phyloP scores from a whole-genome alignment of 768 basidiomycete genomes.

The Amanita subjunquillea region DNA sequence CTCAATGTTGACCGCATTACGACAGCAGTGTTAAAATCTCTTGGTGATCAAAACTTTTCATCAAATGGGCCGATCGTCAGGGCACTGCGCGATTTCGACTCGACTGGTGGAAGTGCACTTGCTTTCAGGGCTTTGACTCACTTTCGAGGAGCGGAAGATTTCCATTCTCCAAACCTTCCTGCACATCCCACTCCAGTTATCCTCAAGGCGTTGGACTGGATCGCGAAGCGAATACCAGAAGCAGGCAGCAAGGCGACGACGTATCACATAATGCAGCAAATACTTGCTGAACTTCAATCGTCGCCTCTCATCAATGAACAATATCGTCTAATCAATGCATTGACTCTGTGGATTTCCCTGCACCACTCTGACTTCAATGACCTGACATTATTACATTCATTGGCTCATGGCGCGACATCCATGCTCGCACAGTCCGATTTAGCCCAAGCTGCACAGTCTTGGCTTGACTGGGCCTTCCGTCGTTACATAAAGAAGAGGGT shows the following conservation, averaged over 20 bases:
- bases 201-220: slow-evolving; percentile 51
- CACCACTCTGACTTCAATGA: slow-evolving; percentile 46
- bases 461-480: slow-evolving; percentile 69
- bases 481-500: slow-evolving; percentile 30
- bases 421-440: slow-evolving; percentile 64
- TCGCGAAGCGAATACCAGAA: slow-evolving; percentile 29
- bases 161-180: slow-evolving; percentile 56
- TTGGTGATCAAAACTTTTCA: slow-evolving; percentile 61
- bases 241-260: slow-evolving; percentile 46
- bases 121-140: slow-evolving; percentile 42
- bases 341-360: slow-evolving; percentile 66
- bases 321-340: slow-evolving; percentile 57
- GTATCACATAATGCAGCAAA: slow-evolving; percentile 68
- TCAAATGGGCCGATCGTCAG: slow-evolving; percentile 36
- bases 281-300: slow-evolving; percentile 56
- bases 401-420: slow-evolving; percentile 58
- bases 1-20: slow-evolving; percentile 44
- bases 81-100: slow-evolving; percentile 29
- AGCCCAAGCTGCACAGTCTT: slow-evolving; percentile 56
- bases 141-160: slow-evolving; percentile 38
- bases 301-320: slow-evolving; percentile 81
- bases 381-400: slow-evolving; percentile 48
- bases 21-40: slow-evolving; percentile 45
- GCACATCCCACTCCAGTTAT: slow-evolving; percentile 38
- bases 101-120: slow-evolving; percentile 23